Evolutionary conservation across 345 rosid species (phyloP).

Genomic region (Orychophragmus violaceus): DNA sequence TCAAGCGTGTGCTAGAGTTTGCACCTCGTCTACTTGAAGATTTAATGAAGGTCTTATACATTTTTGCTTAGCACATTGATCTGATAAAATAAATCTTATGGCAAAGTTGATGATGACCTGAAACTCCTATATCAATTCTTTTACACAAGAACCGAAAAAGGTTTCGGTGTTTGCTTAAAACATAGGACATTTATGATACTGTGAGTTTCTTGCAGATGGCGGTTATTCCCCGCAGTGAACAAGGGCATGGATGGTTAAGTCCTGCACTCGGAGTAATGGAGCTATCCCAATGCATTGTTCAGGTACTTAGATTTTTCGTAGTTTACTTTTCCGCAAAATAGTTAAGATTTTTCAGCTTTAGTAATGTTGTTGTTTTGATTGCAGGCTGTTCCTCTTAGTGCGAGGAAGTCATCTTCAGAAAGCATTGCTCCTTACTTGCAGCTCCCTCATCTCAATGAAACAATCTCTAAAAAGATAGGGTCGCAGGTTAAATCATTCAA

Average conservation of each 20-base stretch:
- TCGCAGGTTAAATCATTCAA: slow-evolving; percentile 57
- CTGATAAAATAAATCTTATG: background rate
- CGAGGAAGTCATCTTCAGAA: slow-evolving; percentile 77
- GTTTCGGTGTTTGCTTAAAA: no score
- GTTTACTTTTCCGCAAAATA: background rate
- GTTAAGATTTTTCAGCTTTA: background rate
- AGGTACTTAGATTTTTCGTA: slow-evolving; percentile 39
- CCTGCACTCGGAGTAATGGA: slow-evolving; percentile 91
- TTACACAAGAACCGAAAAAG: no score
- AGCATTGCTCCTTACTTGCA: slow-evolving; percentile 79
- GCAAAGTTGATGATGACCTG: background rate
- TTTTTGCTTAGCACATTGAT: background rate
- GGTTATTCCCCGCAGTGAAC: slow-evolving; percentile 66
- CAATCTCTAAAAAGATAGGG: slow-evolving; percentile 53
- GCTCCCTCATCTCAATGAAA: slow-evolving; percentile 77
- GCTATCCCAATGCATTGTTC: slow-evolving; percentile 86
- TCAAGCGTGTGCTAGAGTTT: slow-evolving; percentile 74
- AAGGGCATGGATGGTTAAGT: slow-evolving; percentile 92
- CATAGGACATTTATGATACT: background rate
- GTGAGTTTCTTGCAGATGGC: slow-evolving; percentile 64
- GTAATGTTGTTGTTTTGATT: slow-evolving; percentile 5
- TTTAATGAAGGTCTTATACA: slow-evolving; percentile 58
- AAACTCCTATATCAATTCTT: background rate
- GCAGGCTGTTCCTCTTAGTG: slow-evolving; percentile 94
- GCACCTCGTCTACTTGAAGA: slow-evolving; percentile 97